These are phyloP conservation scores for Saturnispora diversa DNA, from an alignment of 805 yeast genomes.

Conservation along the genomic window DNA sequence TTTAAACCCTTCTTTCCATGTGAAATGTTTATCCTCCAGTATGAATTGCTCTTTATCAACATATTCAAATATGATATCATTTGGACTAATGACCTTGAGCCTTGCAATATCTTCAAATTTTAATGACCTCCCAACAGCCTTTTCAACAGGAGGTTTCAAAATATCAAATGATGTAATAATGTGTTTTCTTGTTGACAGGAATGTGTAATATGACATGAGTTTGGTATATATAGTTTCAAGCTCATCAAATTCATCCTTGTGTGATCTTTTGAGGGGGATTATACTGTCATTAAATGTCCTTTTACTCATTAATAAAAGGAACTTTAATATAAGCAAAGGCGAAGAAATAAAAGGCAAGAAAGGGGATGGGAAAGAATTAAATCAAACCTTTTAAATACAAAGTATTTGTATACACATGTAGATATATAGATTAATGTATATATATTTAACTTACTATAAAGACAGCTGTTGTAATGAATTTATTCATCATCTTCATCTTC, in stretches of 20 bases:
- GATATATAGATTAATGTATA: too few relatives aligned
- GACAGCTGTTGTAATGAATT: too few relatives aligned
- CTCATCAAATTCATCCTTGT: conserved; percentile 27
- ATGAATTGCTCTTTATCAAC: conserved; percentile 65
- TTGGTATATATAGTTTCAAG: conserved; percentile 43
- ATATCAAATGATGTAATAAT: conserved; percentile 49
- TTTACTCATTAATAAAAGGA: too few relatives aligned
- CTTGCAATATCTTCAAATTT: conserved; percentile 53
- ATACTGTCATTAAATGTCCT: neutral
- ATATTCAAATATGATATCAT: conserved; percentile 63
- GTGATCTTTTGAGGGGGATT: neutral
- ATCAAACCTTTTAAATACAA: too few relatives aligned
- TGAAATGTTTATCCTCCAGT: conserved; percentile 37
- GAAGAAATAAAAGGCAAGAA: too few relatives aligned
- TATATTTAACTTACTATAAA: too few relatives aligned
- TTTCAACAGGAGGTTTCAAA: conserved; percentile 44
- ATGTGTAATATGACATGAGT: conserved; percentile 54
- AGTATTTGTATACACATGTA: too few relatives aligned
- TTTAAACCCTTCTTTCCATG: conserved; percentile 42
- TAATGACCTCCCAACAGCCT: conserved; percentile 37
- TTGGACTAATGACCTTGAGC: conserved; percentile 54
- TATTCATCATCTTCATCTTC: conserved; percentile 12
- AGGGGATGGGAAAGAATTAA: too few relatives aligned
- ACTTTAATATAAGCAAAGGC: too few relatives aligned
- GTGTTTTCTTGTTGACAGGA: conserved; percentile 52